A percentile compares a stretch with the other conserved stretches of the same genome.
Conservation (phyloP, 2,329 filamentous ascomycete genomes). For the Claviceps cyperi region DNA sequence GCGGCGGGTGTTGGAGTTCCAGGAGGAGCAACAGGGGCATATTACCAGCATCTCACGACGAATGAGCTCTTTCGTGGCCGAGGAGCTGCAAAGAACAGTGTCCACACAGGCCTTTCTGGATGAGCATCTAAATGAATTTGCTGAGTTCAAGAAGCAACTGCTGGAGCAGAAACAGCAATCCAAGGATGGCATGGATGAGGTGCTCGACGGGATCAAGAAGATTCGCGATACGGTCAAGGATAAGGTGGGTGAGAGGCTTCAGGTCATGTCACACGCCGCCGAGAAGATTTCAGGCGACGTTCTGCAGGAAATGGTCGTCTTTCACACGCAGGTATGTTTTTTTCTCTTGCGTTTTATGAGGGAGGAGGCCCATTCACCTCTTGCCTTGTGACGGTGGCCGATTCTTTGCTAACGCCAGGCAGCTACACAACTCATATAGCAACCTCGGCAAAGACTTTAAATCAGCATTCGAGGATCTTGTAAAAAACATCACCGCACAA, state of each 20-base stretch:
- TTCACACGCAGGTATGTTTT: slow-evolving; percentile 50
- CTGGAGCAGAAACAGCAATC: slow-evolving; percentile 53
- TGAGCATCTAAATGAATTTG: slow-evolving; percentile 53
- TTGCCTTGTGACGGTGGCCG: too few species aligned
- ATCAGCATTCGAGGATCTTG: slow-evolving; percentile 65
- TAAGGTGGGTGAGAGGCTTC: slow-evolving; percentile 70
- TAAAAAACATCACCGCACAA: slow-evolving; percentile 61
- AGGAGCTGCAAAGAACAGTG: slow-evolving; percentile 58
- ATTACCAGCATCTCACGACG: slow-evolving; percentile 52
- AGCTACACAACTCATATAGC: slow-evolving; percentile 75
- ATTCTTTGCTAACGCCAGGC: background rate
- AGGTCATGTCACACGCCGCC: slow-evolving; percentile 68
- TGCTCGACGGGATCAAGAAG: slow-evolving; percentile 83
- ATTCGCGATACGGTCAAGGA: slow-evolving; percentile 78
- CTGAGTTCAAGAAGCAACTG: slow-evolving; percentile 52
- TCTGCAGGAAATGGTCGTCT: slow-evolving; percentile 67
- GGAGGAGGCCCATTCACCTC: too few species aligned
- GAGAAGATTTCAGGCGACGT: slow-evolving; percentile 84
- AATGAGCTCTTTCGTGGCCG: slow-evolving; percentile 63
- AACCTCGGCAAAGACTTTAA: slow-evolving; percentile 78
- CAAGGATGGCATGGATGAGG: slow-evolving; percentile 76
- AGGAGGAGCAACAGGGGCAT: slow-evolving; percentile 55
- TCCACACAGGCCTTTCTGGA: slow-evolving; percentile 57
- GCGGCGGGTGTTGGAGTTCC: slow-evolving; percentile 56
- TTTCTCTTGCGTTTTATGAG: too few species aligned